A percentile compares a stretch with the other conserved stretches of the same genome.
Evolutionary conservation across 768 basidiomycete genomes (phyloP).

Genomic region (Suillus plorans): DNA sequence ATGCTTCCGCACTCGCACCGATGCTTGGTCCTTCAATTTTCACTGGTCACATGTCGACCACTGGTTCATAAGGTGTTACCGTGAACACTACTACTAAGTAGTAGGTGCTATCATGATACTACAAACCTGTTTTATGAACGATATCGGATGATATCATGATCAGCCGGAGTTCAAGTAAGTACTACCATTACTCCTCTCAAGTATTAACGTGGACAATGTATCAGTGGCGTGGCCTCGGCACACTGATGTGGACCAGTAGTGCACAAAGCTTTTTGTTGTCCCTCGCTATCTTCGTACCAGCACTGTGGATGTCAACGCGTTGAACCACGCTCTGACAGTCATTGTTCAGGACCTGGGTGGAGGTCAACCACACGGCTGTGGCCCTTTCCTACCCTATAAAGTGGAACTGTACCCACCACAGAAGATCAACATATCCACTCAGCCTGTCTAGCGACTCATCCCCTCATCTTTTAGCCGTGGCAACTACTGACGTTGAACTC

Average conservation of each 20-base stretch:
- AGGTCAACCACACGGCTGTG: background rate
- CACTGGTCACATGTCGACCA: background rate
- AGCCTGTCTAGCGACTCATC: background rate
- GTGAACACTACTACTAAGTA: background rate
- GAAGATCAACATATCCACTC: background rate
- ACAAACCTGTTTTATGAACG: background rate
- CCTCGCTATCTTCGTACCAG: background rate
- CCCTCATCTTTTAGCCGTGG: background rate
- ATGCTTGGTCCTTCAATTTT: background rate
- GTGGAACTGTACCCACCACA: background rate
- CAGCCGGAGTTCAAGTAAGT: background rate
- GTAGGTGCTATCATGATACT: background rate
- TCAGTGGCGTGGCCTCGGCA: background rate
- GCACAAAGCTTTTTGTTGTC: background rate
- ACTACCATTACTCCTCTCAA: background rate
- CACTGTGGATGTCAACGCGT: background rate
- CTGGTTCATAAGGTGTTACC: background rate
- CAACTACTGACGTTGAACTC: background rate
- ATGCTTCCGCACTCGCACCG: background rate
- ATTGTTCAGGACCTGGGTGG: background rate
- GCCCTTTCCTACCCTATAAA: background rate
- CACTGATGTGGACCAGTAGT: background rate
- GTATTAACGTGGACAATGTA: background rate
- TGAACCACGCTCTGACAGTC: background rate
- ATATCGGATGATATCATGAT: background rate